Evolutionary conservation across 2,329 filamentous ascomycete genomes (phyloP), one percentile per base, ranked within the genome.

Genomic region (Septoria petroselini): DNA sequence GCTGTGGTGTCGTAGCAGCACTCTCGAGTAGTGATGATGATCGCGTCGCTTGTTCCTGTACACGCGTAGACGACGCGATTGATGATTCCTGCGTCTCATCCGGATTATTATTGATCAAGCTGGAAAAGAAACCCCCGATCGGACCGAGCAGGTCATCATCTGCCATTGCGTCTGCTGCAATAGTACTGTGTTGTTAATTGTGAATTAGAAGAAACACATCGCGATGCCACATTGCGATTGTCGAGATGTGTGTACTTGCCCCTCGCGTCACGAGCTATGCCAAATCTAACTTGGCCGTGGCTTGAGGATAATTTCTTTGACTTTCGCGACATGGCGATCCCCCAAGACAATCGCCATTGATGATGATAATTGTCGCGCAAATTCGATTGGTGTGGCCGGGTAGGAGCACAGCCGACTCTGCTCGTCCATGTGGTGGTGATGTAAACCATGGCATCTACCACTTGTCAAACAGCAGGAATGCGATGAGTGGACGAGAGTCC

Each of bases 231-330:
- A 17, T 19, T 37, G 11, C 29, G 11, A 19, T 38, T n/a, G 31
- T 29, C 38, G 43, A 11, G 8, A 2, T 38, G 9, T 5, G 18
- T n/a, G 7, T 15, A 15, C 21, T 17, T 38, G 15, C 35, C 17
- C 35, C 43, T 40, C 43, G 25, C 21, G 43, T 40, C n/a, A 34
- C 25, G 19, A 21, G 43, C 43, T 30, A 40, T 27, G n/a, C 43
- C 35, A 40, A n/a, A 35, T 25, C 23, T 23, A 34, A 47, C 35
- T 30, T 35, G 8, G 14, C 15, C 3, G 43, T 47, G 35, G 25
- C 43, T 39, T 40, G 25, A 40, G 35, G 8, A 33, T 25, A 47
- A 47, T 39, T 33, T 40, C 27, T 27, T 9, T 27, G 12, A 38
- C 33, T 35, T 35, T 35, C 33, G 33, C 21, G 2, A 38, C 35